Conservation (phyloP, 805 yeast genomes). For the Dipodascus albidus region DNA sequence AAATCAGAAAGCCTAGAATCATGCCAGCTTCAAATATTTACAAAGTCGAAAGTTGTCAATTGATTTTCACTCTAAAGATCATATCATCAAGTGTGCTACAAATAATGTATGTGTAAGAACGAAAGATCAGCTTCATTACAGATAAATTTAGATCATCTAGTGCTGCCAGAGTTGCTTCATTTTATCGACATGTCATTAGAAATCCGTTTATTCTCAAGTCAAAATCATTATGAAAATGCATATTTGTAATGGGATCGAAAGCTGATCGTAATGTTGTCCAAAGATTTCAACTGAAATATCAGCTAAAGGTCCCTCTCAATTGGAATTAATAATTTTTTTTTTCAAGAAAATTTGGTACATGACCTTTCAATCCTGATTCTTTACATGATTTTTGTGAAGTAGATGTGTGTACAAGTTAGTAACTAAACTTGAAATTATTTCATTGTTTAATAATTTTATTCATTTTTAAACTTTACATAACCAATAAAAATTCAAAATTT, state of each 20-base stretch:
- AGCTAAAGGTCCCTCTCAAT: constrained; percentile 34
- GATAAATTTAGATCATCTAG: constrained; percentile 33
- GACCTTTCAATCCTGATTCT: constrained; percentile 80
- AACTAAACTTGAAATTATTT: too few relatives aligned
- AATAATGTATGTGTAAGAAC: constrained; percentile 15
- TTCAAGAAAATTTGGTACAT: constrained; percentile 41
- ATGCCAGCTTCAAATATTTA: constrained; percentile 56
- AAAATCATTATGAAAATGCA: constrained; percentile 34
- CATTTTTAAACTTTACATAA: too few relatives aligned
- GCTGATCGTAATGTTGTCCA: constrained; percentile 33
- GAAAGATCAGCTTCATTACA: constrained; percentile 39
- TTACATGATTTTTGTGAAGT: constrained; percentile 33
- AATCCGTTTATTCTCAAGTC: constrained; percentile 40
- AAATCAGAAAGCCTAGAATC: constrained; percentile 40
- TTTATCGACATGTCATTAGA: constrained; percentile 57
- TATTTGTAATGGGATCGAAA: constrained; percentile 68
- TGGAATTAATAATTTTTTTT: constrained; percentile 50
- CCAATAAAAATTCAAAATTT: too few relatives aligned
- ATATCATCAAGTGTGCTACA: constrained; percentile 6
- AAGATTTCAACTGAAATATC: constrained; percentile 28
- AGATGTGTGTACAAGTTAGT: neutral
- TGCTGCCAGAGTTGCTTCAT: constrained; percentile 32
- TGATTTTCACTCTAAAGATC: constrained; percentile 2
- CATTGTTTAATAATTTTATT: too few relatives aligned
- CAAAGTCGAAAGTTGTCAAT: constrained; percentile 18